Evolutionary conservation across 345 rosid genomes (phyloP), one percentile per base, ranked within the genome.

Genomic region (Salix purpurea): DNA sequence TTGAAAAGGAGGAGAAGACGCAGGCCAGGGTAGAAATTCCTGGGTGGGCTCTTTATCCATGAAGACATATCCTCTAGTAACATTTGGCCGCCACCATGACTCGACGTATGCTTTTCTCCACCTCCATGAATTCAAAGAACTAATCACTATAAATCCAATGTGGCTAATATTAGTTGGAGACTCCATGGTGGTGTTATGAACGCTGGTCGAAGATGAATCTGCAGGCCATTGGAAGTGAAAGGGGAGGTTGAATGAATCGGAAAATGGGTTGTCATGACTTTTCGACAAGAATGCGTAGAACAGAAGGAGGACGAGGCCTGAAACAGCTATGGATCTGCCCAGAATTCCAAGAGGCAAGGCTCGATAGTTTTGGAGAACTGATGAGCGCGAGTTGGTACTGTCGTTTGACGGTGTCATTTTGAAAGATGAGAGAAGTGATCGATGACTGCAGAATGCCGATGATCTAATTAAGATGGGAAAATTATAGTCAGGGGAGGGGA

Each of bases 31-130:
- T 4, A 67, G 77, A 42, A 39, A 73, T 32, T 73, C 77, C 5
- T 68, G 26, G 24, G 77, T 67, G 67, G 81, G 81, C 21, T 56
- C 76, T 44, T 46, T 40, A 15, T 78, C 81, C 9, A 78, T 23
- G 69, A 78, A 56, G 40, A 78, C 39, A 24, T 67, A 73, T 7
- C 81, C 81, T 56, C 77, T 54, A 11, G 81, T 78, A 13, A 73
- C 68, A 30, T 78, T 78, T 7, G 81, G 77, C 68, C 73, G 34
- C 81, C 81, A 78, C 81, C 81, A 73, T 6, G 77, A 18, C 11
- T 67, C 65, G 2, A 26, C 44, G 58, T 78, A 78, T 21, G 73
- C n/a, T 30, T 46, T 56, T 73, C 77, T 73, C 2, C 24, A 9
- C 48, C 69, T 78, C 81, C 81, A 78, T 60, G 64, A 34, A 4